Base-by-base conservation (phyloP, 805 yeast genomes). In the Candida insectorum region DNA sequence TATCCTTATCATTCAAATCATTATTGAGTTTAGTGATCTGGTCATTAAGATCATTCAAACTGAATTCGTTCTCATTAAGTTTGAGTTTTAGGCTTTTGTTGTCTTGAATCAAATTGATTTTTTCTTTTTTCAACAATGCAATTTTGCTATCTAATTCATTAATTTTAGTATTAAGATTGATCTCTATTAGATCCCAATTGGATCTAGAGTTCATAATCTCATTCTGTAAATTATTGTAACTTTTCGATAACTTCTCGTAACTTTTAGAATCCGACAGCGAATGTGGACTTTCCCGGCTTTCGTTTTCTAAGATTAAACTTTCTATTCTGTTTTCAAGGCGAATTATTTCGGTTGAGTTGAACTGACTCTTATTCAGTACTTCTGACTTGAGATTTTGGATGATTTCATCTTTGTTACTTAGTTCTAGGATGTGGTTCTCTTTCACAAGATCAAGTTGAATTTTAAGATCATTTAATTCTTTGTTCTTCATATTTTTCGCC, bases 151-250 rank as follows among this genome's bases (percentile, higher is more conserved):
- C 36, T 17, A 67, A 43, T 5, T 54, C 57, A 22, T 65, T 71
- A 6, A 73, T 51, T 33, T 77, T 77, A 4, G 37, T 28, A 14
- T 34, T 34, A 12, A 34, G 16, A 3, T 77, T 67, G 24, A 82
- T 72, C 55, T 93, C 97, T 26, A 87, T 79, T 13, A 78, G 63
- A 36, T 82, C 80, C 95, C 96, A 86, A 53, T 82, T 85, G 42
- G 81, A 86, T 36, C 81, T 81, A 0, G 91, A 83, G 11, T 79
- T 71, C 6, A 84, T 73, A 44, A 85, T 81, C 53, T 88, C 93
- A 2, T 75, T 62, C 48, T 83, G 88, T 14, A 85, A 50, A 11
- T 71, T 60, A 27, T 72, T 76, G 43, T 80, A 78, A 25, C 74
- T 71, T 21, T 66, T 62, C 6, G 63, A 45, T 16, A 73, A 42